Conservation (phyloP, 2,329 filamentous ascomycete genomes). For the Venturia asperata region DNA sequence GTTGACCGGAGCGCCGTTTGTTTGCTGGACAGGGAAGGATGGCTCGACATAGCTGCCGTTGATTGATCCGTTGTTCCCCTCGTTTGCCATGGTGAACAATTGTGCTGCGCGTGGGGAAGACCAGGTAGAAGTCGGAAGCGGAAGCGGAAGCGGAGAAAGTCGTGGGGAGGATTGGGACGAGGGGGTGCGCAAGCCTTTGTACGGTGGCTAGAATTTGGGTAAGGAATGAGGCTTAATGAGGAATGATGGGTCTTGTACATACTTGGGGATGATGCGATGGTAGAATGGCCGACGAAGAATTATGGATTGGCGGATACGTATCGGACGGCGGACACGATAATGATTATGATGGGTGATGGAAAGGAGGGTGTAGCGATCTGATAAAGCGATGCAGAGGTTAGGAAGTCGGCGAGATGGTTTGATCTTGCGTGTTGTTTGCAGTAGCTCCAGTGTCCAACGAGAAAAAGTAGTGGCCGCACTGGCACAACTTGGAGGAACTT, state of each 20-base stretch:
- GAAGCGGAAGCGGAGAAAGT: background rate
- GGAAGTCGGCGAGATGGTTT: background rate
- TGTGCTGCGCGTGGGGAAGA: background rate
- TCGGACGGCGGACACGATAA: background rate
- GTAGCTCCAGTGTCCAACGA: background rate
- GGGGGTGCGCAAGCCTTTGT: background rate
- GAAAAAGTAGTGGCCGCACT: background rate
- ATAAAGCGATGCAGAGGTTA: background rate
- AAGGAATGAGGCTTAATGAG: background rate
- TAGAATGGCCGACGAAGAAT: background rate
- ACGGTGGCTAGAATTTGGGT: background rate
- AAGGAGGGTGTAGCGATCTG: background rate
- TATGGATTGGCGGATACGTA: background rate
- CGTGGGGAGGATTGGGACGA: background rate
- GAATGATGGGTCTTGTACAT: background rate
- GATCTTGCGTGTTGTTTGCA: background rate
- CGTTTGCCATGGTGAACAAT: constrained; percentile 23
- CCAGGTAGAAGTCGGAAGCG: background rate
- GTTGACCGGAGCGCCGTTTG: constrained; percentile 30
- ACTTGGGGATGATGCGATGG: background rate
- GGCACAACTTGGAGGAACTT: background rate
- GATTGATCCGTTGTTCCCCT: constrained; percentile 34
- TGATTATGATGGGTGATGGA: background rate
- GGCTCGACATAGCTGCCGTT: constrained; percentile 44
- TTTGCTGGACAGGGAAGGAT: constrained; percentile 27